Conservation (phyloP, 2,329 filamentous ascomycete species). For the Beauveria asiatica region DNA sequence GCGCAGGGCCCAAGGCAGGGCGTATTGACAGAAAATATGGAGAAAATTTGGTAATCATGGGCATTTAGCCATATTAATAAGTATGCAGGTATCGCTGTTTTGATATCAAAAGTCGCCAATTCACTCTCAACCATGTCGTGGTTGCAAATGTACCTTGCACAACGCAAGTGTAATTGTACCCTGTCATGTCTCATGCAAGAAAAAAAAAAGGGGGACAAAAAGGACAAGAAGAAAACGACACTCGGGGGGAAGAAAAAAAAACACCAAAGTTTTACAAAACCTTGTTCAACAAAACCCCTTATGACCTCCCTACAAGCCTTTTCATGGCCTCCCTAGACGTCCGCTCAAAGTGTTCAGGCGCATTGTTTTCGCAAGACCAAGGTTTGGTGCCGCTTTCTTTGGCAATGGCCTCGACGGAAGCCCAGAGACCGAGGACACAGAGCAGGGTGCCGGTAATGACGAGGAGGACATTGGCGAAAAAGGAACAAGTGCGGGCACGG, state of each 20-base stretch:
- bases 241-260: neutral
- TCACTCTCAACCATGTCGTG: neutral
- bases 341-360: neutral
- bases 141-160: neutral
- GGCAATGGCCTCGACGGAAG: conserved; percentile 28
- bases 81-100: conserved; percentile 6
- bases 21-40: neutral
- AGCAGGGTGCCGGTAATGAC: conserved; percentile 27
- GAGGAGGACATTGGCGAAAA: conserved; percentile 23
- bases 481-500: conserved; percentile 23
- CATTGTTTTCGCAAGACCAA: conserved; percentile 24
- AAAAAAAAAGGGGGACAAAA: neutral
- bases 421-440: conserved; percentile 32
- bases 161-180: neutral
- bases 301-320: neutral
- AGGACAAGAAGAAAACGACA: neutral
- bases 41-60: neutral
- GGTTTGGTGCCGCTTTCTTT: conserved; percentile 22
- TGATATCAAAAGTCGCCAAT: neutral
- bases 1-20: neutral
- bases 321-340: neutral
- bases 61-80: neutral
- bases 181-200: conserved; percentile 4
- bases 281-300: neutral
- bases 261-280: neutral